Evolutionary conservation across 208 protist species (phyloP).

Genomic region (Leptomonas pyrrhocoris): DNA sequence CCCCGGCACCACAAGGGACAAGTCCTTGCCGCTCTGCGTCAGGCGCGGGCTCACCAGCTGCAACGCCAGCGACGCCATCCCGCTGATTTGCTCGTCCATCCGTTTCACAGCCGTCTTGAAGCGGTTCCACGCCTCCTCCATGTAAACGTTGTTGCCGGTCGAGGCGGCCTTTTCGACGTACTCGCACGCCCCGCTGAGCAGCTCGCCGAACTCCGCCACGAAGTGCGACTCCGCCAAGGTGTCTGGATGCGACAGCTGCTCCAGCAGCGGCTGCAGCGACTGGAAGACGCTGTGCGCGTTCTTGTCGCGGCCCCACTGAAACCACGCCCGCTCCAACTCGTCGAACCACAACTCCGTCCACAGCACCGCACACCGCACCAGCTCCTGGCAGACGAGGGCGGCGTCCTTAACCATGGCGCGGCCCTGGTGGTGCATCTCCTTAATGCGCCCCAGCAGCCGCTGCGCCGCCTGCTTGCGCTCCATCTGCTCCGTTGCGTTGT

Average conservation of each 20-base stretch:
- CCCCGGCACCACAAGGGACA: constrained; percentile 98
- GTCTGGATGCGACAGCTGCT: constrained; percentile 89
- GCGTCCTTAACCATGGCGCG: constrained; percentile 94
- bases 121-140: constrained; percentile 96
- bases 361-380: constrained; percentile 98
- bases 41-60: constrained; percentile 93
- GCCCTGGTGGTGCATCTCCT: constrained; percentile 85
- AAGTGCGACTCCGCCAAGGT: constrained; percentile 97
- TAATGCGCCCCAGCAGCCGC: constrained; percentile 78
- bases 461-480: constrained; percentile 75
- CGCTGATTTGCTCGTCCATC: constrained; percentile 96
- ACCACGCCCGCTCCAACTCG: constrained; percentile 96
- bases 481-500: constrained; percentile 49
- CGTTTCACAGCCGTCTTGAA: constrained; percentile 96
- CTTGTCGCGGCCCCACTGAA: constrained; percentile 96
- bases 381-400: constrained; percentile 95
- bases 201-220: constrained; percentile 75
- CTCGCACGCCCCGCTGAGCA: constrained; percentile 62
- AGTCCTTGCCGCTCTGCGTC: constrained; percentile 89
- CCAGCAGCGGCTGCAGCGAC: constrained; percentile 94
- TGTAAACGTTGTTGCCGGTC: constrained; percentile 78
- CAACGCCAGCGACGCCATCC: constrained; percentile 95
- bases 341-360: constrained; percentile 96
- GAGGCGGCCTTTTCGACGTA: constrained; percentile 86
- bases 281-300: constrained; percentile 93